These are phyloP conservation scores for Globisporangium lucens DNA, from an alignment of 352 stramenopile species.

Conservation along the genomic window DNA sequence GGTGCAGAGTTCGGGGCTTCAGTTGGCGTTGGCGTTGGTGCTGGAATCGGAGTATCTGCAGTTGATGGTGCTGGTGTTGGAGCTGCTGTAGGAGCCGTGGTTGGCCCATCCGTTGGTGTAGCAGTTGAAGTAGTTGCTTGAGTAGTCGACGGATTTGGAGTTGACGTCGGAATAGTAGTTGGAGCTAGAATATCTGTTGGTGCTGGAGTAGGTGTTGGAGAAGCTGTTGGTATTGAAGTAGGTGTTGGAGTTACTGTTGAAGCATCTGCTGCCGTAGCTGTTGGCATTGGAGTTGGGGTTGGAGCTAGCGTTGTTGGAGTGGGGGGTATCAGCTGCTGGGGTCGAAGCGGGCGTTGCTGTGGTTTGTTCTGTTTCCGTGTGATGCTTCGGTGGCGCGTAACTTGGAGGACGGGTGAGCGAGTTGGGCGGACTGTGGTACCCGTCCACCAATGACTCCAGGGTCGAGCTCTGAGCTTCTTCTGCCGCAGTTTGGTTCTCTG, in stretches of 20 bases:
- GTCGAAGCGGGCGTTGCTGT: background rate
- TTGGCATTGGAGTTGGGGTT: background rate
- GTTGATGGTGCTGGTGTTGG: too few species aligned
- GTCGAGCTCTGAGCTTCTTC: background rate
- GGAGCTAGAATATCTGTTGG: too few species aligned
- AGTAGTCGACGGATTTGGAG: too few species aligned
- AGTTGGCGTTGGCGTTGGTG: too few species aligned
- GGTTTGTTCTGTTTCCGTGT: background rate
- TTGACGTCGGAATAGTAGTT: too few species aligned
- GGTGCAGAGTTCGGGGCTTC: too few species aligned
- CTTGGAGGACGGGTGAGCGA: background rate
- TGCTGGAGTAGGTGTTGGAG: too few species aligned
- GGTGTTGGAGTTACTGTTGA: background rate
- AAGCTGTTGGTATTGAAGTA: background rate
- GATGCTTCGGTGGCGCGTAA: background rate
- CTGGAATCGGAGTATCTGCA: too few species aligned
- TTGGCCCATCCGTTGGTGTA: too few species aligned
- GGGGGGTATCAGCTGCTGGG: background rate
- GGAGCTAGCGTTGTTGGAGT: background rate
- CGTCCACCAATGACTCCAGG: background rate
- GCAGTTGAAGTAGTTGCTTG: too few species aligned
- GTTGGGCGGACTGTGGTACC: background rate
- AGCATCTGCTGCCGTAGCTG: background rate
- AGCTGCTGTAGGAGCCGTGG: too few species aligned
- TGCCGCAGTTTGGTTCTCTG: background rate